Base-by-base conservation (phyloP, 768 basidiomycete genomes). In the Rhizopogon vulgaris region DNA sequence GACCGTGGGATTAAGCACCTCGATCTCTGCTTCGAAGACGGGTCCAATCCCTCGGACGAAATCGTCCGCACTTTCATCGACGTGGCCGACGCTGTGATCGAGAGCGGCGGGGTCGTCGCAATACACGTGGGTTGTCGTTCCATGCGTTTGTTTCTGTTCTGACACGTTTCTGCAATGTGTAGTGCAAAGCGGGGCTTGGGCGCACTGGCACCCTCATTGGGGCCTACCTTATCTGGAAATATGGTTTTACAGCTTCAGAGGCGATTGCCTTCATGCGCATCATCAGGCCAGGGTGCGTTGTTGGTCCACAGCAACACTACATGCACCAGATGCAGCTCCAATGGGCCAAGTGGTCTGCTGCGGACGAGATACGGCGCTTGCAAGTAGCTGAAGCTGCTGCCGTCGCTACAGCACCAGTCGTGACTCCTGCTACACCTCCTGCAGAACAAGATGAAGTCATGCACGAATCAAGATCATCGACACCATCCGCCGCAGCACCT, bases 241-340 rank as follows among this genome's bases (percentile, higher is more conserved):
- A 97, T 61, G 91, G 90, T 18, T 99, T 99, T 66, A 92, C 94
- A 15, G 95, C 95, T 1, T 81, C 85, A 47, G 92, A 98, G 70
- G 96, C 88, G 5, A 98, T 98, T 52, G 96, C 88, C 0, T 97
- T 94, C 70, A 98, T 98, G 96, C 87, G 96, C 17, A 91, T 99
- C 59, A 85, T 96, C 51, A 84, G 96, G 41, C 96, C 96, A 2
- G 95, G 94, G 6, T 87, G 86, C 52, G 91, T 94, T 40, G 92
- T 94, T 47, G 91, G 91, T 11, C 90, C 90, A 17, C 90, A 93
- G 58, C 91, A 93, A 64, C 93, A 96, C 66, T 96, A 90, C 65
- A 84, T 96, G 80, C 94, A 94, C 64, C 81, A 91, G 63, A 94
- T 94, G 72, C 93, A 96, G 63, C 69, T 94, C 41, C 90, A 93